These are phyloP conservation scores for Jacaranda mimosifolia DNA, from an alignment of 257 asterid species.

Conservation along the genomic window DNA sequence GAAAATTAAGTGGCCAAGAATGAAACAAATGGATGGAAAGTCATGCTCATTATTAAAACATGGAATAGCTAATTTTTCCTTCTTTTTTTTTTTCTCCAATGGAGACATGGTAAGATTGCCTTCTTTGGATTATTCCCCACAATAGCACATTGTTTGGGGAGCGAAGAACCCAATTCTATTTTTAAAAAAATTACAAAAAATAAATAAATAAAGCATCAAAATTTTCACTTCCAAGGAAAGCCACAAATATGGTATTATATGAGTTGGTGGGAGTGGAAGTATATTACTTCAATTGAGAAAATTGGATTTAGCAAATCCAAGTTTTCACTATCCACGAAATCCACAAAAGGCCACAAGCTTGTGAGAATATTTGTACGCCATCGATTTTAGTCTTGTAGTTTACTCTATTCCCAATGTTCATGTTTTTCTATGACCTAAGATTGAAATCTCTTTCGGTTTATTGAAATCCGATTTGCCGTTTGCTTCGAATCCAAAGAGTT, in stretches of 20 bases:
- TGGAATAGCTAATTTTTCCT: too few species aligned
- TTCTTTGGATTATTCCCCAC: slow-evolving; percentile 44
- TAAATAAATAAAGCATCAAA: slow-evolving; percentile 30
- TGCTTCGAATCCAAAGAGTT: slow-evolving; percentile 28
- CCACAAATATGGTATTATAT: slow-evolving; percentile 17
- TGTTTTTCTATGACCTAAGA: slow-evolving; percentile 36
- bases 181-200: slow-evolving; percentile 15
- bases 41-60: too few species aligned
- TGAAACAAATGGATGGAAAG: too few species aligned
- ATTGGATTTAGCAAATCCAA: slow-evolving; percentile 42
- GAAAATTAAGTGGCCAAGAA: too few species aligned
- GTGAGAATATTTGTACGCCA: slow-evolving; percentile 55
- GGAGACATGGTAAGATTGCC: slow-evolving; percentile 62
- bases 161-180: slow-evolving; percentile 48
- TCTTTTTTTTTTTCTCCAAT: not conserved
- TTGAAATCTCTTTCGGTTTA: slow-evolving; percentile 15
- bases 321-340: slow-evolving; percentile 39
- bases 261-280: slow-evolving; percentile 18
- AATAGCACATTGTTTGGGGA: slow-evolving; percentile 47
- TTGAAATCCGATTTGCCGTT: slow-evolving; percentile 26
- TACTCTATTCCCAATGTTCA: slow-evolving; percentile 40
- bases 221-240: slow-evolving; percentile 47
- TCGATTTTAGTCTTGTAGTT: slow-evolving; percentile 49
- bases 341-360: slow-evolving; percentile 46
- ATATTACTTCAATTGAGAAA: slow-evolving; percentile 35